Percentiles rank a stretch among this genome's conserved stretches.
phyloP scores from a whole-genome alignment of 169 alveolate genomes.

The Ichthyophthirius multifiliis region DNA sequence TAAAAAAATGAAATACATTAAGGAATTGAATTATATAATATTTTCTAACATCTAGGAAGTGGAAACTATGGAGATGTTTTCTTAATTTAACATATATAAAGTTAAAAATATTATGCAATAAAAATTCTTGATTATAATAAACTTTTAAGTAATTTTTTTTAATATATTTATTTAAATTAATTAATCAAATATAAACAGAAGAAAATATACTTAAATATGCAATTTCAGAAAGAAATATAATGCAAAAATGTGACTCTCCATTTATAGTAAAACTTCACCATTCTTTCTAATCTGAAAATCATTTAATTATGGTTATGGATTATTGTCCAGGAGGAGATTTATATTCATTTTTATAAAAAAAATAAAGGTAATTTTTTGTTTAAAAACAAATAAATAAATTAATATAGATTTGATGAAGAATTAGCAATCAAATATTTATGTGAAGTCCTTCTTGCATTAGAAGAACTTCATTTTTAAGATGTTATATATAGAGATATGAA shows the following conservation, averaged over 20 bases:
- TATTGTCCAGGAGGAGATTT: constrained; percentile 86
- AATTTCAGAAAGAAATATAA: constrained; percentile 77
- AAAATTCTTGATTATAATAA: constrained; percentile 57
- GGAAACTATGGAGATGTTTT: constrained; percentile 74
- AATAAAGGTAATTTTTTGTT: constrained; percentile 71
- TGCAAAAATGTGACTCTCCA: constrained; percentile 65
- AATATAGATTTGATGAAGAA: constrained; percentile 63
- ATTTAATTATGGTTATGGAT: constrained; percentile 60
- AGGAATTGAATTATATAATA: constrained; percentile 43
- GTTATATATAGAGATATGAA: constrained; percentile 82
- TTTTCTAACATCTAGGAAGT: constrained; percentile 48
- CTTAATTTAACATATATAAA: constrained; percentile 54
- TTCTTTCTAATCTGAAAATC: constrained; percentile 64
- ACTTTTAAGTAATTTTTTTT: background rate
- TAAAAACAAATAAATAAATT: constrained; percentile 48
- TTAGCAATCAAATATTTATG: constrained; percentile 72
- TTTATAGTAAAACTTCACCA: constrained; percentile 67
- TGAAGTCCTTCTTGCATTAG: constrained; percentile 77
- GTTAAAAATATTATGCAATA: constrained; percentile 64
- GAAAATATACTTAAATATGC: constrained; percentile 70
- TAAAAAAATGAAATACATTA: no score
- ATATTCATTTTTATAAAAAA: constrained; percentile 56
- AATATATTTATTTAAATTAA: background rate
- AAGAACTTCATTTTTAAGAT: constrained; percentile 78
- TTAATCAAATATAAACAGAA: constrained; percentile 44